Evolutionary conservation across 805 yeast species (phyloP).

Genomic region (Candida coleopterorum): DNA sequence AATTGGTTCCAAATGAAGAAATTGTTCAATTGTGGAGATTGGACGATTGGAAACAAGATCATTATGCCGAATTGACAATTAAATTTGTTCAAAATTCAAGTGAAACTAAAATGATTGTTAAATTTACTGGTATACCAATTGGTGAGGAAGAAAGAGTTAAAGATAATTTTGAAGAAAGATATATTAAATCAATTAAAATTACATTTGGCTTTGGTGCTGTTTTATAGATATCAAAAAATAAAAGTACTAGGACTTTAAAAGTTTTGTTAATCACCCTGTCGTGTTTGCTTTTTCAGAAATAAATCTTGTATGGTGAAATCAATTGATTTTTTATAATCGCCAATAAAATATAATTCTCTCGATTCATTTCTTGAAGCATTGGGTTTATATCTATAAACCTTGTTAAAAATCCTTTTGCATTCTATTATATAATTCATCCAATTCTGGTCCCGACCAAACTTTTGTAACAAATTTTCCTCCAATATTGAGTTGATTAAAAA

Average conservation of each 20-base stretch:
- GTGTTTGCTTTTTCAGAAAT: too few relatives aligned
- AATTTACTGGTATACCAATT: constrained; percentile 85
- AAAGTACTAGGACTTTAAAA: too few relatives aligned
- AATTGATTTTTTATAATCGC: constrained; percentile 34
- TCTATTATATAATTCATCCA: constrained; percentile 53
- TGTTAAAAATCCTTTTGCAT: constrained; percentile 54
- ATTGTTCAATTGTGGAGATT: constrained; percentile 84
- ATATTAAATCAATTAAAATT: constrained; percentile 80
- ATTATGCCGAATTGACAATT: constrained; percentile 65
- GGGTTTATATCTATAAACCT: constrained; percentile 73
- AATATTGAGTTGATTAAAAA: constrained; percentile 62
- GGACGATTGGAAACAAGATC: constrained; percentile 83
- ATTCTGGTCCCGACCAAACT: constrained; percentile 81
- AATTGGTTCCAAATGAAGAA: constrained; percentile 51
- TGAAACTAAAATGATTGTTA: constrained; percentile 76
- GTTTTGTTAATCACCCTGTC: too few relatives aligned
- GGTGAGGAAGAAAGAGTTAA: constrained; percentile 91
- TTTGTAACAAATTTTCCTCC: constrained; percentile 80
- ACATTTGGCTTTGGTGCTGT: constrained; percentile 97
- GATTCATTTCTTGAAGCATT: constrained; percentile 74
- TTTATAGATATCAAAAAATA: too few relatives aligned
- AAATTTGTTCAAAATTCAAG: constrained; percentile 71
- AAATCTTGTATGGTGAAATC: constrained; percentile 1
- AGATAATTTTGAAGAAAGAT: constrained; percentile 82
- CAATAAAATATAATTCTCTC: constrained; percentile 78